phyloP scores from a whole-genome alignment of 306 rosid species.

The Vigna nakashimae region DNA sequence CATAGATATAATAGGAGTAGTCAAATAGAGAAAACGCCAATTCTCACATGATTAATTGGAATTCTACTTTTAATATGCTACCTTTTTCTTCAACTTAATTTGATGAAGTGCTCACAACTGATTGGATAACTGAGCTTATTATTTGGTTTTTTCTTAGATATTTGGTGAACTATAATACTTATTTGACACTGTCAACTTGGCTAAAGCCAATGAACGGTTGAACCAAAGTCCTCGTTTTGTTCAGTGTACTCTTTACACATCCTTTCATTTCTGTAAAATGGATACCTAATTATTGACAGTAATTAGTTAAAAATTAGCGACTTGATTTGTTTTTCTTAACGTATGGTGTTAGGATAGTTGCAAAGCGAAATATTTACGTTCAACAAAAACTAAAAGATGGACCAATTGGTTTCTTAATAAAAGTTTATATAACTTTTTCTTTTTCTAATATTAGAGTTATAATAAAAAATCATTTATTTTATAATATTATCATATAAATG shows the following conservation, averaged over 20 bases:
- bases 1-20: not conserved
- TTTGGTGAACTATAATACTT: not conserved
- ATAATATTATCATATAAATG: no score
- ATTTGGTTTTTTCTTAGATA: not conserved
- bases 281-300: not conserved
- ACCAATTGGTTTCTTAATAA: no score
- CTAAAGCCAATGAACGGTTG: constrained; percentile 8
- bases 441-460: no score
- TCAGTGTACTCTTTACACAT: not conserved
- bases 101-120: not conserved
- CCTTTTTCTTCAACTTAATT: not conserved
- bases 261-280: not conserved
- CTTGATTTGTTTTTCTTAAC: no score
- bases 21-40: not conserved
- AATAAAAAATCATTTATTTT: no score
- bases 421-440: no score
- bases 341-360: no score
- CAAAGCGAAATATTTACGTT: no score
- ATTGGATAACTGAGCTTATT: not conserved
- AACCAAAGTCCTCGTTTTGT: not conserved
- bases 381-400: no score
- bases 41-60: not conserved
- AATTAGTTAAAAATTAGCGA: no score
- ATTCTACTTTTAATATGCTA: not conserved
- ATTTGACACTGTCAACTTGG: constrained; percentile 7